Conservation (phyloP, 345 rosid species). For the Hevea brasiliensis region DNA sequence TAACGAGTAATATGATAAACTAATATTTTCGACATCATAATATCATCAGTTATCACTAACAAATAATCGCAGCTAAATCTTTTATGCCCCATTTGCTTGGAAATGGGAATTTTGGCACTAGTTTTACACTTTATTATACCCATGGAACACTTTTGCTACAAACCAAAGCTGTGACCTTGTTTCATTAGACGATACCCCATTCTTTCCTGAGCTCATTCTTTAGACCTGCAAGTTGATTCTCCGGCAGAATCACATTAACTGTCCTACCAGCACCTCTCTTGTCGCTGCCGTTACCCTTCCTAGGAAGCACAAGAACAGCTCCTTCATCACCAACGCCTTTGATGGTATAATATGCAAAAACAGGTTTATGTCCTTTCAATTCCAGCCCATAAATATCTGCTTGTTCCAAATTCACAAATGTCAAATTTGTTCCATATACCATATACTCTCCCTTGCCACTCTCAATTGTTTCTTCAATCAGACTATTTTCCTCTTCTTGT, state of each 20-base stretch:
- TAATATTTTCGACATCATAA: too few species aligned
- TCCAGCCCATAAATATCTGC: conserved; percentile 44
- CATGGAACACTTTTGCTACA: too few species aligned
- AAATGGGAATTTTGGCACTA: too few species aligned
- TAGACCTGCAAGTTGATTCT: conserved; percentile 34
- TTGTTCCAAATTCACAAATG: conserved; percentile 62
- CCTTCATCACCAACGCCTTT: conserved; percentile 68
- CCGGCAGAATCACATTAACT: conserved; percentile 46
- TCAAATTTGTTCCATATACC: conserved; percentile 60
- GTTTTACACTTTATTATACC: too few species aligned
- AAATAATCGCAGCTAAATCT: too few species aligned
- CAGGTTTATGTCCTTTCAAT: conserved; percentile 49
- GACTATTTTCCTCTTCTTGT: conserved; percentile 21
- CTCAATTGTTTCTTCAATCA: conserved; percentile 32
- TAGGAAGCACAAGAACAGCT: conserved; percentile 43
- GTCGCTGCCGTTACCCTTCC: conserved; percentile 18
- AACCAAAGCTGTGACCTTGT: too few species aligned
- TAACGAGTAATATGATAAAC: too few species aligned
- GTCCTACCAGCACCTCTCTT: conserved; percentile 29
- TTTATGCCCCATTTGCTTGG: too few species aligned
- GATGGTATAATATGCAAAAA: conserved; percentile 45
- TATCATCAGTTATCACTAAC: too few species aligned
- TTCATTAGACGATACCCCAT: too few species aligned
- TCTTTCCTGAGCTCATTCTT: conserved; percentile 31
- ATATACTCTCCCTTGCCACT: conserved; percentile 43